phyloP scores from a whole-genome alignment of 768 basidiomycete species.

The Xerocomellus dryophilus region DNA sequence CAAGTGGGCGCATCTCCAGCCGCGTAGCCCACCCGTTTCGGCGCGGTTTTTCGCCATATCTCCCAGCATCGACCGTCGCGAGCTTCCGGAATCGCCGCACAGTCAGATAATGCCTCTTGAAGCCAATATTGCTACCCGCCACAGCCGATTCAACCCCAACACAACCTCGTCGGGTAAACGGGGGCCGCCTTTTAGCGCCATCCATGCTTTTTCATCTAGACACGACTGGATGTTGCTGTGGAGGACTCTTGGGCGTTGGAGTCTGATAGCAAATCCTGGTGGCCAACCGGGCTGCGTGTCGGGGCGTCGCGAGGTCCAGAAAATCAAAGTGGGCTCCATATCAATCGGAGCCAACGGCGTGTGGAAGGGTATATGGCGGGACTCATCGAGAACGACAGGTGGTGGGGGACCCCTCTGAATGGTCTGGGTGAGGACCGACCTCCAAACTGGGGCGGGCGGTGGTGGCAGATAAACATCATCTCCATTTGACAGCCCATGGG shows the following conservation, averaged over 20 bases:
- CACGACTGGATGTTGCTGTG: not conserved
- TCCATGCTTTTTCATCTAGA: not conserved
- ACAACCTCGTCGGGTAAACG: not conserved
- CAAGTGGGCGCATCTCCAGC: not conserved
- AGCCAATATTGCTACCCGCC: not conserved
- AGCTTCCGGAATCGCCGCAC: not conserved
- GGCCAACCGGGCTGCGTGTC: too few relatives aligned
- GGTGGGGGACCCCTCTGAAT: too few relatives aligned
- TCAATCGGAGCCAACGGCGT: too few relatives aligned
- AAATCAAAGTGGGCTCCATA: too few relatives aligned
- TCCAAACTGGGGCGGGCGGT: too few relatives aligned
- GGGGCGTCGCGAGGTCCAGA: too few relatives aligned
- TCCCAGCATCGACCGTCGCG: not conserved
- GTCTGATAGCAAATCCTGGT: too few relatives aligned
- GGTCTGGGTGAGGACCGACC: too few relatives aligned
- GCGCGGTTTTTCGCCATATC: constrained; percentile 3
- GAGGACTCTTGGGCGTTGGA: not conserved
- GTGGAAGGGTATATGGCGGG: too few relatives aligned
- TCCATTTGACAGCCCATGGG: too few relatives aligned
- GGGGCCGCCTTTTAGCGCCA: not conserved
- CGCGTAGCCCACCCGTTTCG: not conserved
- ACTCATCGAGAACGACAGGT: too few relatives aligned
- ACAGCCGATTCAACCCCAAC: not conserved
- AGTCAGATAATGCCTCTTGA: not conserved
- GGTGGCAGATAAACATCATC: too few relatives aligned